phyloP scores from a whole-genome alignment of 495 filamentous ascomycete genomes.

The Apodospora peruviana region DNA sequence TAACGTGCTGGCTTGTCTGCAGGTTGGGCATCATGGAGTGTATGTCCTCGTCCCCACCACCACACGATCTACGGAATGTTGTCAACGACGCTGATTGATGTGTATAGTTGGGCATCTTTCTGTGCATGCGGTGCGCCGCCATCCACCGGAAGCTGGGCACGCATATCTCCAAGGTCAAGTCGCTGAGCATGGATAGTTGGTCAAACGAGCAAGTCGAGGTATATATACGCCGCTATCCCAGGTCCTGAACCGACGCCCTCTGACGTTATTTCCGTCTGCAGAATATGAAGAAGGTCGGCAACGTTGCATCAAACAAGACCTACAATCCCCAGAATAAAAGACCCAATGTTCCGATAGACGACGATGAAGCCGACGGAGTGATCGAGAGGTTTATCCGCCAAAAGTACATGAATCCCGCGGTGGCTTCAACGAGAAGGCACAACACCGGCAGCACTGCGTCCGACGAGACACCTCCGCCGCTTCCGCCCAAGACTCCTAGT shows the following conservation, averaged over 20 bases:
- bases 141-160: slow-evolving; percentile 96
- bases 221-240: slow-evolving; percentile 17
- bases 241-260: background rate
- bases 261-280: slow-evolving; percentile 30
- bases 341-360: slow-evolving; percentile 77
- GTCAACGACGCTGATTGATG: slow-evolving; percentile 13
- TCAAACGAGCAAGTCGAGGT: slow-evolving; percentile 93
- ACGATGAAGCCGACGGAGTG: slow-evolving; percentile 83
- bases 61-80: background rate
- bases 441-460: slow-evolving; percentile 40
- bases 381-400: slow-evolving; percentile 93
- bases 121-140: slow-evolving; percentile 95
- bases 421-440: slow-evolving; percentile 31
- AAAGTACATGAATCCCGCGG: slow-evolving; percentile 69
- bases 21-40: slow-evolving; percentile 99
- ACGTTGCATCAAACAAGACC: slow-evolving; percentile 72
- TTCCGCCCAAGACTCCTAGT: slow-evolving; percentile 76
- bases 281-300: slow-evolving; percentile 91
- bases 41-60: slow-evolving; percentile 43
- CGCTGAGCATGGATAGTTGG: slow-evolving; percentile 96
- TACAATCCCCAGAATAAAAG: slow-evolving; percentile 82
- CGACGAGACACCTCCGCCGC: slow-evolving; percentile 64
- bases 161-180: slow-evolving; percentile 97
- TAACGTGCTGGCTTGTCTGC: slow-evolving; percentile 19
- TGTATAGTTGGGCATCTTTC: slow-evolving; percentile 80